phyloP scores from a whole-genome alignment of 345 rosid genomes.

The Cardamine chenopodiifolia region DNA sequence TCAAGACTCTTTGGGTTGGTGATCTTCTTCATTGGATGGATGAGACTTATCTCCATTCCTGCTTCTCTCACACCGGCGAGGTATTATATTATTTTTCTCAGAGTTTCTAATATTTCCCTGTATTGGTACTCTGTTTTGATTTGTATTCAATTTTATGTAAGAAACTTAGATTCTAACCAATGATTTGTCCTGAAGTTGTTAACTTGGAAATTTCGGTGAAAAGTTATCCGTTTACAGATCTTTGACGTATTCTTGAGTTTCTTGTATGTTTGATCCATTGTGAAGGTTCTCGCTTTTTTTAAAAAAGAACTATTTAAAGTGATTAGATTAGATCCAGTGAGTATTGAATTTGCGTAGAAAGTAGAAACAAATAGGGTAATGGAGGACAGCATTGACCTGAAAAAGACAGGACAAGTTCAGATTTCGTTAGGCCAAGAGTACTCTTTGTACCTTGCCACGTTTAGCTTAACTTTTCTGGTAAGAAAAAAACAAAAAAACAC shows the following conservation, averaged over 20 bases:
- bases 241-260: constrained; percentile 22
- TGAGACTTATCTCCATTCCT: constrained; percentile 71
- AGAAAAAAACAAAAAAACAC: neutral
- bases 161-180: neutral
- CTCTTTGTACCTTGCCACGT: constrained; percentile 34
- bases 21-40: constrained; percentile 96
- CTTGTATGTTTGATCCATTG: constrained; percentile 11
- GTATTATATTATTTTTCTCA: constrained; percentile 40
- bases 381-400: constrained; percentile 36
- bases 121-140: constrained; percentile 49
- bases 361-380: constrained; percentile 35
- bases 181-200: neutral
- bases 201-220: neutral
- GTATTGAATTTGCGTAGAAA: constrained; percentile 26
- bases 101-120: constrained; percentile 16
- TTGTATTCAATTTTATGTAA: neutral
- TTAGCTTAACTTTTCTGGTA: constrained; percentile 22
- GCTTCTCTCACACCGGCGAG: constrained; percentile 80
- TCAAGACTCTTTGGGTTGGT: constrained; percentile 81
- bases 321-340: constrained; percentile 35
- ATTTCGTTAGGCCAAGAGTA: constrained; percentile 32
- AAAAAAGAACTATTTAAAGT: neutral
- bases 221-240: neutral
- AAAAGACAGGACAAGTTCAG: constrained; percentile 37
- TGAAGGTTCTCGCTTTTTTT: neutral